Conservation (phyloP, 1,284 basidiomycete species). For the Trichosporon faecale region DNA sequence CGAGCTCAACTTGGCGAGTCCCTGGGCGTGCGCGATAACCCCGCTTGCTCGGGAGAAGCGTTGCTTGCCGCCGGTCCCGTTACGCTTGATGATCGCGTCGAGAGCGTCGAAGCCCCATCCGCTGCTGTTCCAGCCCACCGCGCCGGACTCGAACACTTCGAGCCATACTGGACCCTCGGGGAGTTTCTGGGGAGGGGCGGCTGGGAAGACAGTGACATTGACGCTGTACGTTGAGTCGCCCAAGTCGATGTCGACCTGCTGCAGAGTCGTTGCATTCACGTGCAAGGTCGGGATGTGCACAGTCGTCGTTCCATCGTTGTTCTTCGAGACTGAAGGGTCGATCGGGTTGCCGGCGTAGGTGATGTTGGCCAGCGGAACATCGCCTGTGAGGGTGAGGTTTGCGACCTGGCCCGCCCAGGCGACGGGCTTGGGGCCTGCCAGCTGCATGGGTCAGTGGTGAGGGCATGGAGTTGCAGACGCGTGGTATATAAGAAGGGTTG, state of each 20-base stretch:
- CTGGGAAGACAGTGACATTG: conserved; percentile 11
- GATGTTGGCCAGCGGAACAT: background rate
- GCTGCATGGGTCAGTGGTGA: background rate
- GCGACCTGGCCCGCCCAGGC: conserved; percentile 4
- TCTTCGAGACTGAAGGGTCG: background rate
- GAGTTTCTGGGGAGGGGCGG: background rate
- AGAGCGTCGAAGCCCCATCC: conserved; percentile 3
- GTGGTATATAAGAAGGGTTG: background rate
- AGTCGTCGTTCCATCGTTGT: background rate
- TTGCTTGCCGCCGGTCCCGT: background rate
- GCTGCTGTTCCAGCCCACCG: background rate
- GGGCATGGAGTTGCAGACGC: background rate
- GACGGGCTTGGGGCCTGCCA: background rate
- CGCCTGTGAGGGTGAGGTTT: background rate
- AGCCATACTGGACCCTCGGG: conserved; percentile 11
- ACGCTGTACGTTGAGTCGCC: background rate
- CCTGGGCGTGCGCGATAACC: background rate
- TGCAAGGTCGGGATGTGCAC: background rate
- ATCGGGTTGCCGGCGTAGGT: background rate
- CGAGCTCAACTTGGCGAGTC: background rate
- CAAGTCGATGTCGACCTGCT: background rate
- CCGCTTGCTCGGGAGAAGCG: conserved; percentile 9
- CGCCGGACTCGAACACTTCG: conserved; percentile 11
- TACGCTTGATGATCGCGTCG: background rate
- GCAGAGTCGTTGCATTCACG: background rate